Evolutionary conservation across 148 eudicot genomes (phyloP).

Genomic region (Beta vulgaris): DNA sequence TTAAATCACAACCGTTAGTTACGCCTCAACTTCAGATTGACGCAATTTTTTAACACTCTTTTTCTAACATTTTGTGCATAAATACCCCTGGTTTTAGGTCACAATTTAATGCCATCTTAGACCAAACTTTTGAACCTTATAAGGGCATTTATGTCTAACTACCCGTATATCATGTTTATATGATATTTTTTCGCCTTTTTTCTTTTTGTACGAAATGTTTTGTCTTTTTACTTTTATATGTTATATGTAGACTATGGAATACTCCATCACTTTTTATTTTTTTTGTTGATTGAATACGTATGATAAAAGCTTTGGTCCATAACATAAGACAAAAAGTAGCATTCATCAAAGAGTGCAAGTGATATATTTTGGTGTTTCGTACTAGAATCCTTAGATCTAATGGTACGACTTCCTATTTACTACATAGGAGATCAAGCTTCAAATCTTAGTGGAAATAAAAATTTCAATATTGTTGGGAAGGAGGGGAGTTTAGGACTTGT

Average conservation of each 20-base stretch:
- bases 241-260: background rate
- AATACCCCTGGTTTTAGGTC: constrained; percentile 18
- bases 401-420: too few relatives aligned
- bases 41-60: constrained; percentile 5
- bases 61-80: background rate
- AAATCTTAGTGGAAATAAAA: too few relatives aligned
- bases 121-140: background rate
- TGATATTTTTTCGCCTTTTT: background rate
- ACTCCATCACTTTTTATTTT: background rate
- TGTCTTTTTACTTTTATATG: background rate
- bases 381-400: too few relatives aligned
- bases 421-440: too few relatives aligned
- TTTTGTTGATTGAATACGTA: constrained; percentile 14
- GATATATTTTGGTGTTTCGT: constrained; percentile 3
- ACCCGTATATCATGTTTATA: background rate
- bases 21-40: constrained; percentile 12
- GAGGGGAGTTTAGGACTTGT: too few relatives aligned
- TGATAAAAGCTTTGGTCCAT: constrained; percentile 19
- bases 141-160: constrained; percentile 18
- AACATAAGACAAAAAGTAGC: constrained; percentile 25
- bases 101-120: background rate
- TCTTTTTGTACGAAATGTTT: background rate
- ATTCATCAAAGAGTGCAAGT: constrained; percentile 20
- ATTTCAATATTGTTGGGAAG: too few relatives aligned
- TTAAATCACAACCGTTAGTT: constrained; percentile 17